Evolutionary conservation across 768 basidiomycete species (phyloP).

Genomic region (Filobasidium floriforme): DNA sequence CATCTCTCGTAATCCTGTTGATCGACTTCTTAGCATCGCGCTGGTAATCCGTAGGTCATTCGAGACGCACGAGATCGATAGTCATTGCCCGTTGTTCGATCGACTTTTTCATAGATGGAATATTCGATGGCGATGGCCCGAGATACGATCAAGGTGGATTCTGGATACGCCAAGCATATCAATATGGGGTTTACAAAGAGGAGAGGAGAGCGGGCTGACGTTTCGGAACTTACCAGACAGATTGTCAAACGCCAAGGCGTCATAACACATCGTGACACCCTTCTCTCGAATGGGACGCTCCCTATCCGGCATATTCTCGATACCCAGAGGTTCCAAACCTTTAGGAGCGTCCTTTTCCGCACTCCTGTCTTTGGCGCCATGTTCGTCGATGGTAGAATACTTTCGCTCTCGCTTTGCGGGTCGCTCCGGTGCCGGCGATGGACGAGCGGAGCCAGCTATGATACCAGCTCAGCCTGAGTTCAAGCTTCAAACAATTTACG

Average conservation of each 20-base stretch:
- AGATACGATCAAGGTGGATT: conserved; percentile 56
- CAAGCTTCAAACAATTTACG: background rate
- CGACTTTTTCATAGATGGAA: conserved; percentile 49
- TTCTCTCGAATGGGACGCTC: conserved; percentile 75
- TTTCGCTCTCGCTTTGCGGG: conserved; percentile 18
- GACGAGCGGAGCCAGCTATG: conserved; percentile 11
- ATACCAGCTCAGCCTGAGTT: background rate
- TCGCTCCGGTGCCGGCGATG: conserved; percentile 17
- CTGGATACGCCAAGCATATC: conserved; percentile 48
- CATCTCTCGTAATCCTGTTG: conserved; percentile 70
- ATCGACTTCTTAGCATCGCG: conserved; percentile 51
- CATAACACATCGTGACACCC: conserved; percentile 82
- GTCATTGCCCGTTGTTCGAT: conserved; percentile 36
- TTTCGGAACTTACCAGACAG: conserved; percentile 59
- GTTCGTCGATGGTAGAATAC: conserved; percentile 33
- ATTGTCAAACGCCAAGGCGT: conserved; percentile 78
- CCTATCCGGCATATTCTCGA: conserved; percentile 47
- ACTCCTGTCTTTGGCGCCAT: conserved; percentile 48
- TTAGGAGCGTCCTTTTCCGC: conserved; percentile 65
- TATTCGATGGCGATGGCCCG: conserved; percentile 67
- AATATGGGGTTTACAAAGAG: background rate
- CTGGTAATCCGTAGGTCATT: background rate
- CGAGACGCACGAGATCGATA: conserved; percentile 40
- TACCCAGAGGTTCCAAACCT: conserved; percentile 25
- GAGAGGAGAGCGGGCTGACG: too few relatives aligned